Evolutionary conservation across 768 basidiomycete genomes (phyloP), one percentile per base, ranked within the genome.

Genomic region (Boletus coccyginus): DNA sequence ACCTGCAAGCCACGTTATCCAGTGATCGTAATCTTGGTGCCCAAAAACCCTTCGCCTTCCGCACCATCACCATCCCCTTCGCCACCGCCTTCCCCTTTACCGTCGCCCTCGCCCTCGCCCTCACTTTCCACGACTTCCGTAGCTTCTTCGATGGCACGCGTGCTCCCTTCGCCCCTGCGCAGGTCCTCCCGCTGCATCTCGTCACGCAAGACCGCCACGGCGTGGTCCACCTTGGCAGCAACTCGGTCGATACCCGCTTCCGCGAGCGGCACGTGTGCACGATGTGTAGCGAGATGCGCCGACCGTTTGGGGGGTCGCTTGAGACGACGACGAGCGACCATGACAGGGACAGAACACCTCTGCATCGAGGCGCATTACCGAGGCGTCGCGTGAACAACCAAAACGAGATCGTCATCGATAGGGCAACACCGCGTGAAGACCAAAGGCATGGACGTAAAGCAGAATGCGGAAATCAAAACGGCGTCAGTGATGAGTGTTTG

Each of bases 331-430:
- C 94, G 91, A 6, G 94, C 92, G 51, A 96, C 93, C 94, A 98
- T 96, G 52, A 97, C 94, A 0, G 95, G 94, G 0, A 96, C 94
- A 16, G 92, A 92, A 58, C 92, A 95, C 73, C 93, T 94, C 80
- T 93, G 69, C 63, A 62, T 36, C 54, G 8, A 6, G 3, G 9
- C 16, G 17, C 12, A 31, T 11, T 21, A 21, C 8, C 19, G 31
- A 43, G 16, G 10, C 19, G 36, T 55, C 36, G 7, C 29, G 21
- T 39, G 16, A 11, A 44, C 35, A 27, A 16, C 43, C 11, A 12
- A 38, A 43, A 31, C 9, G 40, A 16, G 36, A 41, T 48, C 3
- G 16, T 12, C 57, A 36, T 29, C 38, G 0, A 57, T 29, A 36
- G 40, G 43, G 31, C 32, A 41, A 40, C 14, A 13, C 14, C 29